These are phyloP conservation scores for Solanum etuberosum DNA, from an alignment of 257 asterid species.

Conservation along the genomic window DNA sequence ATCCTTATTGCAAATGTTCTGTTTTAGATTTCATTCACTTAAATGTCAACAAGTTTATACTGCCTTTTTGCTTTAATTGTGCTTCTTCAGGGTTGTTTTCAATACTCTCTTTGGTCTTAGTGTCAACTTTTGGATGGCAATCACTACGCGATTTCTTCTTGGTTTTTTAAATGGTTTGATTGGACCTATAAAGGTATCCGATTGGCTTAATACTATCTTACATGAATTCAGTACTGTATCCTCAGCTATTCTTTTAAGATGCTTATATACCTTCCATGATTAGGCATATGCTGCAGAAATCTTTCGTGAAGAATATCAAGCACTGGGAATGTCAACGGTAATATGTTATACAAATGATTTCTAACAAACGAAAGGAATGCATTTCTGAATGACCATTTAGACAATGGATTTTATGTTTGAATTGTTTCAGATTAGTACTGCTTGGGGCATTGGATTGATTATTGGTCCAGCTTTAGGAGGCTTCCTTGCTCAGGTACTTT, in stretches of 20 bases:
- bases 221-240: background rate
- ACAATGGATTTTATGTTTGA: background rate
- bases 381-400: background rate
- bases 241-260: background rate
- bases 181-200: constrained; percentile 65
- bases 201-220: background rate
- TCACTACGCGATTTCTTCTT: constrained; percentile 63
- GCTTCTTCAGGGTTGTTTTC: constrained; percentile 56
- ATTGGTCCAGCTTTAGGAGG: constrained; percentile 80
- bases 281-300: constrained; percentile 76
- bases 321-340: constrained; percentile 56
- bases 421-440: constrained; percentile 42
- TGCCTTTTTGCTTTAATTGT: background rate
- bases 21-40: background rate
- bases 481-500: constrained; percentile 58
- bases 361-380: background rate
- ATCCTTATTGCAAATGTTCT: constrained; percentile 26
- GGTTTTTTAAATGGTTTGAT: constrained; percentile 68
- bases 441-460: constrained; percentile 65
- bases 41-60: background rate
- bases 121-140: constrained; percentile 69
- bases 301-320: constrained; percentile 56
- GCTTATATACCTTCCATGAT: background rate
- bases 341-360: background rate
- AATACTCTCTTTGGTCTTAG: constrained; percentile 83